Base-by-base conservation (phyloP, 2,329 filamentous ascomycete species). In the Talaromyces sp. region DNA sequence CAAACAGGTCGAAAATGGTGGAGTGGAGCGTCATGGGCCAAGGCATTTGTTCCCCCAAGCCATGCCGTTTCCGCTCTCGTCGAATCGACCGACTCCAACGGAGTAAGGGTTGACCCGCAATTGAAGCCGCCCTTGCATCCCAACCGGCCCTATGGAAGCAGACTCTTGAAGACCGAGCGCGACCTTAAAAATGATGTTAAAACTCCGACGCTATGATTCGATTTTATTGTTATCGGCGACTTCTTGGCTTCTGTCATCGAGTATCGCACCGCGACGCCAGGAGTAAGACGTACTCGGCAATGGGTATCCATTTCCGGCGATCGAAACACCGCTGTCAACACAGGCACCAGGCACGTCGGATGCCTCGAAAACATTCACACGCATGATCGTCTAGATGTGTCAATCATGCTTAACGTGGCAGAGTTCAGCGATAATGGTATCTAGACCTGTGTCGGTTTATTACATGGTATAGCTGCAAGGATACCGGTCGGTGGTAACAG, bases 101-200 rank as follows among this genome's bases (percentile, higher is more conserved):
- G 45, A 50, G 45, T 50, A 62, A 62, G 47, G 60, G 35, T 31
- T 62, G 60, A 50, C 35, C 60, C 60, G 60, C 60, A 62, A 54
- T 35, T 47, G 35, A 62, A 33, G 16, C 47, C 60, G 60, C 60
- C 60, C 60, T 62, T 62, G 47, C 60, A 62, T 62, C 60, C 60
- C 60, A 62, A 62, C 60, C 60, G 60, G 59, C 33, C 59, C 60
- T 54, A 61, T 61, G 59, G 59, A 60, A 61, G 43, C 43, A 10
- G 13, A 10, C 19, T 9, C 2, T 56, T 16, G 2, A 37, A 37
- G 52, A 37, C 47, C 59, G 59, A 47, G 58, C 33, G 31, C 45
- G 59, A 50, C 24, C 59, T 49, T 16, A 14, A 58, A 24, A 24
- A 24, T 24, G 11, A 49, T 27, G 11, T 24, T 50, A 60, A 50